Conservation (phyloP, 2,329 filamentous ascomycete species). For the Penicillium rolfsii region DNA sequence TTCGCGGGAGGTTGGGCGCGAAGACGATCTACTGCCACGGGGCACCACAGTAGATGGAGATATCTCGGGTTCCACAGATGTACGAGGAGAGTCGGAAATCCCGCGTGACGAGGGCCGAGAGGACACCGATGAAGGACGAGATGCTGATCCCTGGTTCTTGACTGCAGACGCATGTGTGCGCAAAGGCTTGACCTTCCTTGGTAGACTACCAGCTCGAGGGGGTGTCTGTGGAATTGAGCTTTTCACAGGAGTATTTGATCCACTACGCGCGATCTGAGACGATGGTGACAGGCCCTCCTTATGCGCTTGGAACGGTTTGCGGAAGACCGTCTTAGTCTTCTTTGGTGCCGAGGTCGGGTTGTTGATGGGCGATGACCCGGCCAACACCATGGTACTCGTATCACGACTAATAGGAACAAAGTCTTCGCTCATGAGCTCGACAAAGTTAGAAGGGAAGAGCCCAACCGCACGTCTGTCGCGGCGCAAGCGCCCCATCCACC, state of each 20-base stretch:
- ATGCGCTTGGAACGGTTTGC: constrained; percentile 69
- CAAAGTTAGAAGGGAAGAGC: constrained; percentile 96
- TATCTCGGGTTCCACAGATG: constrained; percentile 26
- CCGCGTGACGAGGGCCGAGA: constrained; percentile 36
- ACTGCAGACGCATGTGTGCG: constrained; percentile 44
- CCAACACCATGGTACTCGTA: constrained; percentile 58
- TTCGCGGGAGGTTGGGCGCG: constrained; percentile 34
- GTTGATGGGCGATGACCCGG: constrained; percentile 51
- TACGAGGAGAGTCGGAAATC: constrained; percentile 33
- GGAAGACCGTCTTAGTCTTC: constrained; percentile 61
- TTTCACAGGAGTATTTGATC: constrained; percentile 41
- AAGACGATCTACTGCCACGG: constrained; percentile 21
- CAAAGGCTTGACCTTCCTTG: constrained; percentile 37
- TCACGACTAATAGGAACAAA: constrained; percentile 70
- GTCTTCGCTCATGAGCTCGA: constrained; percentile 80
- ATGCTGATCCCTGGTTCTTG: constrained; percentile 43
- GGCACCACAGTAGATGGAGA: constrained; percentile 25
- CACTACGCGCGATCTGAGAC: constrained; percentile 37
- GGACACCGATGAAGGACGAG: constrained; percentile 39
- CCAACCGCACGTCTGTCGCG: constrained; percentile 90
- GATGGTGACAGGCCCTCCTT: constrained; percentile 51
- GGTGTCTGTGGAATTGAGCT: constrained; percentile 42
- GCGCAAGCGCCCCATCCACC: constrained; percentile 94
- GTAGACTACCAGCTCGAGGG: constrained; percentile 40
- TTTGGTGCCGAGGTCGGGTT: constrained; percentile 57